These are phyloP conservation scores for Phaffomyces opuntiae DNA, from an alignment of 805 yeast species.

Conservation along the genomic window DNA sequence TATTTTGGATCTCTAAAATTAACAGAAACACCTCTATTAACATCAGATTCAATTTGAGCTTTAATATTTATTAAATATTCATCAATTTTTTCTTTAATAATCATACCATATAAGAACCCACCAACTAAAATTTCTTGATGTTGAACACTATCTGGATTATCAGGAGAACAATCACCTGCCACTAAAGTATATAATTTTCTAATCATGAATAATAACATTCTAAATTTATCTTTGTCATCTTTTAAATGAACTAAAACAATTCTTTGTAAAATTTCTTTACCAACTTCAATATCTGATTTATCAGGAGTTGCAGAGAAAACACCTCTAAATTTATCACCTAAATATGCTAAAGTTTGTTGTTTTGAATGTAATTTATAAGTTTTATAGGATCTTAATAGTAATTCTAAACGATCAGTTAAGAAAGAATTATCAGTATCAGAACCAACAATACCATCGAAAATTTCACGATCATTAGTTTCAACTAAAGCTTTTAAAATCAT, in stretches of 20 bases:
- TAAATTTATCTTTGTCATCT: slow-evolving; percentile 71
- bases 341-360: slow-evolving; percentile 84
- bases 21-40: slow-evolving; percentile 72
- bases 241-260: slow-evolving; percentile 86
- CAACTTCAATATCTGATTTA: slow-evolving; percentile 83
- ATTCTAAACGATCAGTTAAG: slow-evolving; percentile 95
- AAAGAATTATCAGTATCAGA: slow-evolving; percentile 81
- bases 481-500: slow-evolving; percentile 87
- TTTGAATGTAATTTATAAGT: slow-evolving; percentile 70
- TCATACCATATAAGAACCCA: slow-evolving; percentile 95
- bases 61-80: slow-evolving; percentile 76
- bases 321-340: slow-evolving; percentile 93
- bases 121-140: slow-evolving; percentile 96
- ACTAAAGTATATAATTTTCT: slow-evolving; percentile 91
- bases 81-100: slow-evolving; percentile 91
- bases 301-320: slow-evolving; percentile 88
- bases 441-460: slow-evolving; percentile 94
- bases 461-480: slow-evolving; percentile 90
- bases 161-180: slow-evolving; percentile 95
- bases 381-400: slow-evolving; percentile 83
- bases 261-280: slow-evolving; percentile 71
- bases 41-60: slow-evolving; percentile 70
- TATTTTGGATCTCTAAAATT: slow-evolving; percentile 81
- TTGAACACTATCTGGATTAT: slow-evolving; percentile 98
- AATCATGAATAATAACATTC: slow-evolving; percentile 87